Conservation (phyloP, 345 rosid genomes). For the Pistacia integerrima region DNA sequence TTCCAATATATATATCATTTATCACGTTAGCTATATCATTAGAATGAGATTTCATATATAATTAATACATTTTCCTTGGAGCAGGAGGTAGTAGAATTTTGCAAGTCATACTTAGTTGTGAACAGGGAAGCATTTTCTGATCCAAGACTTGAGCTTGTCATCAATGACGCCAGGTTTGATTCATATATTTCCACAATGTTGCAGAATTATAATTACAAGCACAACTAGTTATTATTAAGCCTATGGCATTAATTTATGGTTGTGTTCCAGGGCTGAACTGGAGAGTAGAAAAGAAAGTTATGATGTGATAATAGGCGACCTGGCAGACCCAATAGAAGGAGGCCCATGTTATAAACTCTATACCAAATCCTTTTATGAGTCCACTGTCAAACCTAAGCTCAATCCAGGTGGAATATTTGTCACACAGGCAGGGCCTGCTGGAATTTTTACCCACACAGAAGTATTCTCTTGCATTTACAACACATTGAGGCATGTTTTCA, state of each 20-base stretch:
- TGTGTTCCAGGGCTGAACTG: constrained; percentile 45
- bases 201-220: not conserved
- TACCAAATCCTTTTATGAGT: constrained; percentile 62
- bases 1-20: not conserved
- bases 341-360: constrained; percentile 72
- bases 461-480: constrained; percentile 64
- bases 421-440: constrained; percentile 33
- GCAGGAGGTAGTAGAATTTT: constrained; percentile 72
- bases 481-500: constrained; percentile 65
- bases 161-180: constrained; percentile 59
- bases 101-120: constrained; percentile 47
- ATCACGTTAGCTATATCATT: not conserved
- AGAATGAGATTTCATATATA: not conserved
- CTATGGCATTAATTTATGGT: not conserved
- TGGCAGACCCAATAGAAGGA: constrained; percentile 74
- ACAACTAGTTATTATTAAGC: not conserved
- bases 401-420: constrained; percentile 53
- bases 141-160: constrained; percentile 49
- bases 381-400: constrained; percentile 53
- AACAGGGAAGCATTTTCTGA: constrained; percentile 57
- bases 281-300: constrained; percentile 41
- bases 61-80: not conserved
- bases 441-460: constrained; percentile 71
- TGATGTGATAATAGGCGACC: constrained; percentile 68
- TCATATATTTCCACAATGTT: not conserved